Base-by-base conservation (phyloP, 441 rosid species). In the Daphne laureola region DNA sequence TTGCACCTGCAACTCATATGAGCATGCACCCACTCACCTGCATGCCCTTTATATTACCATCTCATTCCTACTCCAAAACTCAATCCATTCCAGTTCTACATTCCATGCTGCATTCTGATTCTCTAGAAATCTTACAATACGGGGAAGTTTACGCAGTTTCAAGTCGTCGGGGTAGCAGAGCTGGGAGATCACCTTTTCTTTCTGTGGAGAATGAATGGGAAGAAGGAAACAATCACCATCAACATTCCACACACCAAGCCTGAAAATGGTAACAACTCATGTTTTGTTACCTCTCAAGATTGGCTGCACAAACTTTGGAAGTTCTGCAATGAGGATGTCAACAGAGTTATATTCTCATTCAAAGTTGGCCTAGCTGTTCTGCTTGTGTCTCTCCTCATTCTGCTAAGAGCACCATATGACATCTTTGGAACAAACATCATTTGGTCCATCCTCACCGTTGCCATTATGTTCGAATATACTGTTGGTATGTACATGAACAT, bases 401-500 rank as follows among this genome's bases (percentile, higher is more conserved):
- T 84, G 49, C 62, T 78, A 49, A 68, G 53, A 47, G 83, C 80
- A 18, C 82, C 91, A 46, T 84, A 77, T 59, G 80, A 78, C 35
- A 69, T 78, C 8, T 84, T 84, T 55, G 91, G 91, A 51, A 63
- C 76, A 53, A 72, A 63, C 51, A 77, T 84, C 60, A 78, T 84
- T 12, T 84, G 91, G 87, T 84, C 85, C 46, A 73, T 84, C 59
- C 85, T 84, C 56, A 84, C 91, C 1, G 91, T 84, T 18, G 91
- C 87, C 31, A 75, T 78, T 66, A 81, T 75, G 87, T 84, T 84
- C 31, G 91, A 84, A 67, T 79, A 73, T 61, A 79, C 85, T 18
- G 91, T 81, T 3, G 87, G 91, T 78, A 79, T 5, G 80, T 14
- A 43, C 40, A 12, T 45, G 4, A 35, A 47, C 52, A 43, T 17